Conservation (phyloP, 2,329 filamentous ascomycete genomes). For the Lasiodiplodia sp. region DNA sequence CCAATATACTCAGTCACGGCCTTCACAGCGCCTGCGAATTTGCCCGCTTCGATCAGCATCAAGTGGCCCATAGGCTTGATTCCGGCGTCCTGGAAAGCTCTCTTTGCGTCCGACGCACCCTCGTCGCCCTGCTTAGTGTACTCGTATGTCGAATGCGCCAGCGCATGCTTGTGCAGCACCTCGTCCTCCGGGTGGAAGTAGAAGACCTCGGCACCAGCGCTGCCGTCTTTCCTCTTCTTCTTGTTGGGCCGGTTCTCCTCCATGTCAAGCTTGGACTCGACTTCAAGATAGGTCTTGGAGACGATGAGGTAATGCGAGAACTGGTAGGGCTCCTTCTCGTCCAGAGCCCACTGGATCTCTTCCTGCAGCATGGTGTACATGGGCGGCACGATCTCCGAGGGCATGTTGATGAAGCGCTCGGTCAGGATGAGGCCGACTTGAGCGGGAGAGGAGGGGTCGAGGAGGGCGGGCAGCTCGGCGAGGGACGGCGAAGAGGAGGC, state of each 20-base stretch:
- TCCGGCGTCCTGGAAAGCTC: conserved; percentile 92
- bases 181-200: conserved; percentile 98
- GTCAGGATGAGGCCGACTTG: conserved; percentile 88
- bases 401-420: conserved; percentile 95
- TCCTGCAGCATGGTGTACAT: conserved; percentile 95
- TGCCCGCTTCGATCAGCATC: conserved; percentile 82
- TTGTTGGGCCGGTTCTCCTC: conserved; percentile 49
- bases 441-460: conserved; percentile 44
- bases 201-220: conserved; percentile 64
- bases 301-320: conserved; percentile 94
- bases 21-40: conserved; percentile 78
- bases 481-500: conserved; percentile 62
- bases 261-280: conserved; percentile 79
- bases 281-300: conserved; percentile 91
- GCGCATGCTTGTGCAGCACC: conserved; percentile 77
- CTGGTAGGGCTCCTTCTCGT: conserved; percentile 89
- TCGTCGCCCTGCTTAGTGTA: conserved; percentile 82
- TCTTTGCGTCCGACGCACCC: conserved; percentile 84
- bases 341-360: conserved; percentile 85
- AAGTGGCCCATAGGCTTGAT: conserved; percentile 84
- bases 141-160: conserved; percentile 73
- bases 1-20: conserved; percentile 75
- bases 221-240: conserved; percentile 57
- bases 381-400: conserved; percentile 88
- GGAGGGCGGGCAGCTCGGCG: conserved; percentile 50